These are phyloP conservation scores for Fusarium foetens DNA, from an alignment of 2,329 filamentous ascomycete genomes.

Conservation along the genomic window DNA sequence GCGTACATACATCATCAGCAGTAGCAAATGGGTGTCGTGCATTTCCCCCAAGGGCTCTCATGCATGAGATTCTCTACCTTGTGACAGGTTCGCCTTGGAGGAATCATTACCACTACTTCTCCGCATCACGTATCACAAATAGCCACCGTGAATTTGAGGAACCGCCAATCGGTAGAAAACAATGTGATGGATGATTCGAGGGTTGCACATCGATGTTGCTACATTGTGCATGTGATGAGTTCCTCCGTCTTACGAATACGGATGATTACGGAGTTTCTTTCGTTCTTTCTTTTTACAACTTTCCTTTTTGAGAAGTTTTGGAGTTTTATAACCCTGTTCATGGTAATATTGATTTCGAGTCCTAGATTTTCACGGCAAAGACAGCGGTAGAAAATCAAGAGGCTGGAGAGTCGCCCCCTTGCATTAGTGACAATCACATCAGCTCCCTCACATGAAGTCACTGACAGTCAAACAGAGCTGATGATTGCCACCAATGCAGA, in stretches of 20 bases:
- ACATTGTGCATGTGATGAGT: slow-evolving; percentile 25
- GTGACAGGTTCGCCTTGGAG: slow-evolving; percentile 35
- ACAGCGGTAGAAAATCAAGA: slow-evolving; percentile 3
- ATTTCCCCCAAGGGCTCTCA: slow-evolving; percentile 34
- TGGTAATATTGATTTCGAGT: slow-evolving; percentile 7
- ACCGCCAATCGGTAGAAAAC: slow-evolving; percentile 23
- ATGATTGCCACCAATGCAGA: slow-evolving; percentile 23
- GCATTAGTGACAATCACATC: slow-evolving; percentile 32
- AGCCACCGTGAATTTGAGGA: slow-evolving; percentile 27
- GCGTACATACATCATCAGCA: slow-evolving; percentile 37
- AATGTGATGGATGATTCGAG: slow-evolving; percentile 7
- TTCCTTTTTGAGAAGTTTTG: slow-evolving; percentile 20
- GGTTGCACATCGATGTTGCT: slow-evolving; percentile 3
- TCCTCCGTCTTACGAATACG: slow-evolving; percentile 33
- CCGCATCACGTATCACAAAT: slow-evolving; percentile 28
- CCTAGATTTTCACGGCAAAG: slow-evolving; percentile 1
- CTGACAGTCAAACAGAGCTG: neutral
- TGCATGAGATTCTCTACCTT: slow-evolving; percentile 37
- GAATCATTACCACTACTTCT: slow-evolving; percentile 26
- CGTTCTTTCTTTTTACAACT: slow-evolving; percentile 21
- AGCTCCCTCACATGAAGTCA: slow-evolving; percentile 19
- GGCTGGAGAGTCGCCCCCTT: slow-evolving; percentile 22
- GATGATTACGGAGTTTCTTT: slow-evolving; percentile 21
- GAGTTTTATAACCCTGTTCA: slow-evolving; percentile 18
- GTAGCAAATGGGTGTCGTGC: slow-evolving; percentile 32